Base-by-base conservation (phyloP, 768 basidiomycete genomes). In the Leccinum boreale region DNA sequence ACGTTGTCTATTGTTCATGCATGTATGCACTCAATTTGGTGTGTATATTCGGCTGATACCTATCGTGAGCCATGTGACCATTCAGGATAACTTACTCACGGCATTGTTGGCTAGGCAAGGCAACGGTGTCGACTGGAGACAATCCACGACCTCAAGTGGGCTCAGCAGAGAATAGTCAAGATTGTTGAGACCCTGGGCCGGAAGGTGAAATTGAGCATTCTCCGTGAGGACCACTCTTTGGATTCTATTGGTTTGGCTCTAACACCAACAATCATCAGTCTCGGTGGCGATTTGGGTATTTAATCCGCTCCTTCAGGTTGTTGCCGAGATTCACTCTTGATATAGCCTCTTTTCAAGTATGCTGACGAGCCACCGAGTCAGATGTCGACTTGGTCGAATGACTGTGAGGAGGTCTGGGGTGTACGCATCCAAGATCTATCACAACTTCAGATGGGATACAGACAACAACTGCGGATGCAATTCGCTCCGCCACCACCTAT, bases 351-450 rank as follows among this genome's bases (percentile, higher is more conserved):
- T 58, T 80, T 85, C 72, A 86, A 84, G 67, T 87, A 88, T 65
- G 80, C 78, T 56, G 78, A 81, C 57, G 74, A 79, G 26, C 82
- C 86, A 57, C 83, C 66, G 19, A 58, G 83, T 58, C 73, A 77
- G 24, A 77, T 89, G 59, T 76, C 79, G n/a, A 73, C 71, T 36
- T 87, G 84, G 87, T 81, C 78, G 52, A 73, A 75, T 36, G 82
- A 86, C 45, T 87, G 87, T 55, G 84, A 86, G 66, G 85, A 85
- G 57, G 69, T 81, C 19, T 87, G 83, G 81, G 89, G 89, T 21
- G 81, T 85, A 55, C 78, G 78, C 56, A 78, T 85, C 26, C 74
- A 75, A 26, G 84, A 85, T 52, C 56, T 74, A 76, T 55, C 78
- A 72, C 36, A 74, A 15, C 56, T 64, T 50, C 61, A 65, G 29